Conservation (phyloP, 164 flowering plant genomes). For the Akebia trifoliata region DNA sequence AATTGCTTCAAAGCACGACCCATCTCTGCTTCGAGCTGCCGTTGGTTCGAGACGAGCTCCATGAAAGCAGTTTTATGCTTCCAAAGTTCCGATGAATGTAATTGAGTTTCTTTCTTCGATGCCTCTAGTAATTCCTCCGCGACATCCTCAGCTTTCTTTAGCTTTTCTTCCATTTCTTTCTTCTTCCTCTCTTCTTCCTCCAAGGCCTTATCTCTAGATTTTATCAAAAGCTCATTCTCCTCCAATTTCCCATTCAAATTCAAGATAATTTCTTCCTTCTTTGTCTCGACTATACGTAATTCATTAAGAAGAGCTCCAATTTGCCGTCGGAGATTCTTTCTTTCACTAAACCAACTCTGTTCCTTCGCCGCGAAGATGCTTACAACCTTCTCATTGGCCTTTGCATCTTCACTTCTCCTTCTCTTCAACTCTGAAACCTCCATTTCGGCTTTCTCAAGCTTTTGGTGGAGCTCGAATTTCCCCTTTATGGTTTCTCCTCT, state of each 20-base stretch:
- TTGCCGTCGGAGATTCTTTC: conserved; percentile 59
- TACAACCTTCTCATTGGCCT: conserved; percentile 90
- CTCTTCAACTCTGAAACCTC: conserved; percentile 62
- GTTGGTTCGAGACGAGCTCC: conserved; percentile 86
- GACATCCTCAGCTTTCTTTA: conserved; percentile 32
- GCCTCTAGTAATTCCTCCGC: conserved; percentile 54
- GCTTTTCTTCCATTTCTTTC: conserved; percentile 51
- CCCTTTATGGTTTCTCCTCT: conserved; percentile 28
- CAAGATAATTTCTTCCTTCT: conserved; percentile 39
- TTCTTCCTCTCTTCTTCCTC: conserved; percentile 47
- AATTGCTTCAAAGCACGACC: conserved; percentile 64
- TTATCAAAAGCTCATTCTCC: conserved; percentile 42
- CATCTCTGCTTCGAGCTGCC: conserved; percentile 90
- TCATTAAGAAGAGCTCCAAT: conserved; percentile 59
- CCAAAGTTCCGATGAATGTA: conserved; percentile 59
- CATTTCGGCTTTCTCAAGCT: conserved; percentile 49
- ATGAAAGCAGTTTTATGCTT: conserved; percentile 87
- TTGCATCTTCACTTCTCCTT: conserved; percentile 74
- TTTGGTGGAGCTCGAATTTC: conserved; percentile 33
- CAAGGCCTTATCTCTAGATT: conserved; percentile 47
- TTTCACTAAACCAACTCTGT: conserved; percentile 74
- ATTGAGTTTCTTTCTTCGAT: conserved; percentile 42
- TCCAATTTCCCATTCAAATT: conserved; percentile 42
- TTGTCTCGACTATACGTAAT: conserved; percentile 37
- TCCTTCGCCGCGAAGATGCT: conserved; percentile 76